Evolutionary conservation across 129 eudicot species (phyloP), one percentile per base, ranked within the genome.

Genomic region (Ambrosia trifida): DNA sequence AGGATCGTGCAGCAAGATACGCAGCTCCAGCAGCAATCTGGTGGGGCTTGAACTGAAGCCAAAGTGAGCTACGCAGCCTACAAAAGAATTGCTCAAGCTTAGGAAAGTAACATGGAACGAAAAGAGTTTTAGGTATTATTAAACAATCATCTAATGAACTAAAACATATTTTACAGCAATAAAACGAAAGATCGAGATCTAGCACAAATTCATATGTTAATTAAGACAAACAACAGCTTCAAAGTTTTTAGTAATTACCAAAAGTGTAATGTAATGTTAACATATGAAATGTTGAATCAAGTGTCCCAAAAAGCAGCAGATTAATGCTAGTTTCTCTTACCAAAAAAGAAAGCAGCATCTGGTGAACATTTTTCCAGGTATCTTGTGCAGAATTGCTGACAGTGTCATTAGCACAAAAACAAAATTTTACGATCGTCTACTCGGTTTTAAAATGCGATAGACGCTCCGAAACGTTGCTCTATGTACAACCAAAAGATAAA

Each of bases 11-110:
- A 79, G 99, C 97, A 80, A 95, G 96, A 78, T 87, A 90, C 18
- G 91, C 94, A 60, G 95, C 96, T 61, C 99, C 99, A 61, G 99
- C 97, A 66, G 99, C 99, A 72, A 95, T 95, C 72, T 95, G 96
- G 60, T 95, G 94, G 24, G 99, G 99, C 68, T 95, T 95, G 74
- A 87, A 95, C 74, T 95, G 99, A 47, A 95, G 96, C 96, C 99
- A 95, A 35, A 95, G 85, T 33, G 99, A 87, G 82, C 93, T 95
- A 49, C 94, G 75, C 65, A 95, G 83, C 89, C 99, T 95, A 64
- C 93, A 83, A 66, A 69, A 78, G 12, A 58, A 80, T 31, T 16
- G 40, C 17, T 38, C 31, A 0, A 64, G 3, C 38, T 62, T 35
- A 80, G 66, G 7, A 33, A 80, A 24, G 41, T 59, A 35, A n/a